These are phyloP conservation scores for Pythium guiyangense DNA, from an alignment of 352 stramenopile genomes.

Conservation along the genomic window DNA sequence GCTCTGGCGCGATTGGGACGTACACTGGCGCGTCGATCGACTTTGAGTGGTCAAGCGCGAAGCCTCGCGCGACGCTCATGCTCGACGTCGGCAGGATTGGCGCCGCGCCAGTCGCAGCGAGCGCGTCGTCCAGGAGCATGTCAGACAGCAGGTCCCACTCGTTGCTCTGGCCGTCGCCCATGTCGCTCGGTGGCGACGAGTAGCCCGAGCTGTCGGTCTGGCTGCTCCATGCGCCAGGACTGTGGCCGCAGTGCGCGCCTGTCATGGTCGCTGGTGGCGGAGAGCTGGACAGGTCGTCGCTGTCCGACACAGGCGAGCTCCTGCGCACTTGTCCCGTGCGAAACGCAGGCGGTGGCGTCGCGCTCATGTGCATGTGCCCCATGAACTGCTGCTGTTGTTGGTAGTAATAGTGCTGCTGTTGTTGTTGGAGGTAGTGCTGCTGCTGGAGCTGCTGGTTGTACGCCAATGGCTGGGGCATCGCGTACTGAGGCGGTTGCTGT, in stretches of 20 bases:
- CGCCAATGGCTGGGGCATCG: neutral
- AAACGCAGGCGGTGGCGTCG: neutral
- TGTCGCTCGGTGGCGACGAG: constrained; percentile 26
- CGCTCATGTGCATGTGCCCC: neutral
- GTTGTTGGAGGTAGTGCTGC: neutral
- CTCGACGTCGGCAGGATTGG: neutral
- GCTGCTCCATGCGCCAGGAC: constrained; percentile 18
- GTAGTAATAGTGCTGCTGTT: constrained; percentile 4
- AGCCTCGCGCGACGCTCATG: too few species aligned
- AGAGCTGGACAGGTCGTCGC: neutral
- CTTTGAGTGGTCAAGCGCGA: neutral
- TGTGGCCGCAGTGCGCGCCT: neutral
- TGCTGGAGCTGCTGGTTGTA: neutral
- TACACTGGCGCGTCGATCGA: too few species aligned
- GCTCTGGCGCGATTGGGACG: too few species aligned
- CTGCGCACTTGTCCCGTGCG: constrained; percentile 1
- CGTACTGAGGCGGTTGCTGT: neutral
- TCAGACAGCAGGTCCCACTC: constrained; percentile 63
- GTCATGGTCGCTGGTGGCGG: neutral
- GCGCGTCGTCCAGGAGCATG: constrained; percentile 45
- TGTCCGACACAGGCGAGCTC: constrained; percentile 1
- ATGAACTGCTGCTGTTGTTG: constrained; percentile 6
- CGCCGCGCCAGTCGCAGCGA: constrained; percentile 4
- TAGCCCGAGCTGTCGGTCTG: constrained; percentile 29
- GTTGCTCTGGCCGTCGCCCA: constrained; percentile 10